Conservation (phyloP, 2,329 filamentous ascomycete genomes). For the Cladosporium sp. region DNA sequence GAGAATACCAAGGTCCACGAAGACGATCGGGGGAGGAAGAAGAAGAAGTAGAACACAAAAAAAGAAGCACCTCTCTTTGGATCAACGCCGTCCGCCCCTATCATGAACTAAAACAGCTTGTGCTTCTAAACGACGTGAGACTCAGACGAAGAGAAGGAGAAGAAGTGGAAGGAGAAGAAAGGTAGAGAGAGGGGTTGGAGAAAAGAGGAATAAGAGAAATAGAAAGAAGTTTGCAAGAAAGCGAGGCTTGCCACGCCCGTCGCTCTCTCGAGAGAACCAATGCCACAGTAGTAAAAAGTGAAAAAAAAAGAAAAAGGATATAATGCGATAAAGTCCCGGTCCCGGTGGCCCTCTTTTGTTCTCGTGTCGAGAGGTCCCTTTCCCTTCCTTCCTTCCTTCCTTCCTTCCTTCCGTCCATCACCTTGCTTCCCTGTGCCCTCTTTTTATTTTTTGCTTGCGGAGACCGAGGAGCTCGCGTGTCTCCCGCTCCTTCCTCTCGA, state of each 20-base stretch:
- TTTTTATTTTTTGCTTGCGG: too few species aligned
- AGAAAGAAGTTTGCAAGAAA: background rate
- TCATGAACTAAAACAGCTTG: background rate
- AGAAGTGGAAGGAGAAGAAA: background rate
- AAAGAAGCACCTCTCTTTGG: too few species aligned
- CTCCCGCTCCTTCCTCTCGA: background rate
- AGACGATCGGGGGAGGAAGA: too few species aligned
- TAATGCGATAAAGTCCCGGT: slow-evolving; percentile 2
- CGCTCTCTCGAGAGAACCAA: background rate
- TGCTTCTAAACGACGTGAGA: background rate
- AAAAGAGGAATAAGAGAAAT: background rate
- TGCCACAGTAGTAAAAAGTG: background rate
- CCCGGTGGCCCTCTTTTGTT: slow-evolving; percentile 1
- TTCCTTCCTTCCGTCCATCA: background rate
- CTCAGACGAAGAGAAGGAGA: background rate
- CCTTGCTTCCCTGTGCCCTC: too few species aligned
- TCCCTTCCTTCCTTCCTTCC: background rate
- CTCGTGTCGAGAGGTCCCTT: background rate
- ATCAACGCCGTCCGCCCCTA: too few species aligned
- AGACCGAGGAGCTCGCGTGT: too few species aligned
- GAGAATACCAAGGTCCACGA: too few species aligned
- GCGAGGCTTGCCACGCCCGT: background rate
- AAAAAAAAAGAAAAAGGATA: slow-evolving; percentile 11
- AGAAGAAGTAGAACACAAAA: too few species aligned
- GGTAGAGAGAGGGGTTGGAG: background rate